Evolutionary conservation across 2,329 filamentous ascomycete species (phyloP).

Genomic region (Fusarium circinatum): DNA sequence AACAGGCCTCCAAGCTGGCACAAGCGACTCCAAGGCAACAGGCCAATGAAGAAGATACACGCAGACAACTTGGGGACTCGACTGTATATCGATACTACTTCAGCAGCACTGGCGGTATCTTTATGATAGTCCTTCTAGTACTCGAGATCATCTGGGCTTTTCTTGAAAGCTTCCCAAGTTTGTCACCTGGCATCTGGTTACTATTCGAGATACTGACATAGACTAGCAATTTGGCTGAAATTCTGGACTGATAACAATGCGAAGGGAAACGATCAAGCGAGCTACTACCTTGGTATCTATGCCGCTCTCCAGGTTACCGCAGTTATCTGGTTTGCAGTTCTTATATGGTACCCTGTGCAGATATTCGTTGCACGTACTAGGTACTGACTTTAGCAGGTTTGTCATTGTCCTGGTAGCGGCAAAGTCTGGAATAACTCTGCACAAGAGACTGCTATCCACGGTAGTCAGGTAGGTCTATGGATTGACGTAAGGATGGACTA

Average conservation of each 20-base stretch:
- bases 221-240: slow-evolving; percentile 47
- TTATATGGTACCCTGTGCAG: slow-evolving; percentile 31
- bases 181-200: background rate
- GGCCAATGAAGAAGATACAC: slow-evolving; percentile 23
- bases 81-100: slow-evolving; percentile 46
- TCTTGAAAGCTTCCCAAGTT: slow-evolving; percentile 46
- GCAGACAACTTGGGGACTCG: slow-evolving; percentile 45
- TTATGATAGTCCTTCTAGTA: slow-evolving; percentile 33
- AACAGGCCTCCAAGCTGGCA: slow-evolving; percentile 9
- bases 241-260: slow-evolving; percentile 44
- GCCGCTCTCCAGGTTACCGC: slow-evolving; percentile 37
- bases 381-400: slow-evolving; percentile 35
- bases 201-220: background rate
- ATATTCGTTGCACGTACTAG: accelerated
- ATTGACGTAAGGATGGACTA: background rate
- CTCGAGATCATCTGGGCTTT: slow-evolving; percentile 43
- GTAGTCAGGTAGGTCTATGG: slow-evolving; percentile 24
- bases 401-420: slow-evolving; percentile 44
- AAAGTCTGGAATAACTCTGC: slow-evolving; percentile 41
- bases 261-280: background rate
- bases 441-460: slow-evolving; percentile 39
- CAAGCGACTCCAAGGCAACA: background rate
- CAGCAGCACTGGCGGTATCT: slow-evolving; percentile 41
- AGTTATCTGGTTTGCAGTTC: slow-evolving; percentile 34
- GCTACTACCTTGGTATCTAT: slow-evolving; percentile 43